Base-by-base conservation (phyloP, 305 asterid species). In the Solanum hybrid region DNA sequence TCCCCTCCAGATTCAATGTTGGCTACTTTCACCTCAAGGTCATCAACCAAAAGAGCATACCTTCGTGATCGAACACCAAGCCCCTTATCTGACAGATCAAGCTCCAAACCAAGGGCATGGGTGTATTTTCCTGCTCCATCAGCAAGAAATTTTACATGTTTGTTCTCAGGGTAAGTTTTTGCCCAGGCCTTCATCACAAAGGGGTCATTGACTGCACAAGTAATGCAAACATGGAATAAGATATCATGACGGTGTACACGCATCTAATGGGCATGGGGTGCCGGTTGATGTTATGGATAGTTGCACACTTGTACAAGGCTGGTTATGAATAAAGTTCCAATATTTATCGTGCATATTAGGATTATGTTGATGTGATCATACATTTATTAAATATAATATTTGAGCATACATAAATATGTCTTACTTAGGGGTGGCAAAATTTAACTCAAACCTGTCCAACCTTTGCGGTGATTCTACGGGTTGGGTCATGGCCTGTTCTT, bases 101-200 rank as follows among this genome's bases (percentile, higher is more conserved):
- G 98, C 91, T 97, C 97, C 77, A 95, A 93, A 27, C 98, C 81
- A 38, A 97, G 98, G 22, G 96, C 95, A 87, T 89, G 92, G 3
- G 98, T 95, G 93, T 96, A 97, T 15, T 88, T 89, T 68, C 92
- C 98, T 38, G 98, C 93, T 72, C 98, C 98, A 93, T 97, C 99
- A 2, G 99, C 98, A 51, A 96, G 89, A 91, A 97, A 97, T 93
- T 96, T 96, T 80, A 97, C 96, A 51, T 94, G 91, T 93, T 96
- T 95, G 93, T 95, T 96, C 65, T 94, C 96, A 0, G 98, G 97
- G 95, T 77, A 97, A 14, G 98, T 96, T 92, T 96, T 95, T 24
- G 96, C 96, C 99, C 99, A 96, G 17, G 99, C 99, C 95, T 96
- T 97, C 99, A 96, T 97, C 94, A 97, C 99, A 70, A 94, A 97